Conservation (phyloP, 2,329 filamentous ascomycete species). For the Fusarium oxysporum region DNA sequence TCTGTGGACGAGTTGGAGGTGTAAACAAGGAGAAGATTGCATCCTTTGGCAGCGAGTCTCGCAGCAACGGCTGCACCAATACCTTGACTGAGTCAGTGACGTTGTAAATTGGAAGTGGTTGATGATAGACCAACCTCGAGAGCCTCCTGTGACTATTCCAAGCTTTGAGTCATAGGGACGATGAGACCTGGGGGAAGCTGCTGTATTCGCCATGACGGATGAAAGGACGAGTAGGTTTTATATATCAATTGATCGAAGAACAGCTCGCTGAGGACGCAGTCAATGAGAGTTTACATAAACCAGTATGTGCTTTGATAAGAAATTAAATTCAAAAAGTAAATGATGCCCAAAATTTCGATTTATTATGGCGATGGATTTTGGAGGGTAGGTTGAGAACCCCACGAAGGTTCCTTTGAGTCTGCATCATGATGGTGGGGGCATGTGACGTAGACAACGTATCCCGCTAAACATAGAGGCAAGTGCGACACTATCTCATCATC, state of each 20-base stretch:
- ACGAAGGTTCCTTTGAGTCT: not conserved
- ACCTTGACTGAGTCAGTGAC: conserved; percentile 52
- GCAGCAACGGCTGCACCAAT: conserved; percentile 70
- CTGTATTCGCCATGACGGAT: conserved; percentile 35
- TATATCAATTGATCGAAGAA: not conserved
- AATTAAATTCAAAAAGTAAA: not conserved
- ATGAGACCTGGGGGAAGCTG: conserved; percentile 7
- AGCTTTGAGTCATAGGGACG: conserved; percentile 50
- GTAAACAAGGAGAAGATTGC: conserved; percentile 70
- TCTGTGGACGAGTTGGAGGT: conserved; percentile 65
- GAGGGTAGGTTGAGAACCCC: conserved; percentile 9
- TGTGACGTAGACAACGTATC: conserved; percentile 31
- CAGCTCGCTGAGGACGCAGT: not conserved
- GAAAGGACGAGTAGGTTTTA: not conserved
- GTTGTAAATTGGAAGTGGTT: not conserved
- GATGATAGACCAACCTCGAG: conserved; percentile 44
- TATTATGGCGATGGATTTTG: not conserved
- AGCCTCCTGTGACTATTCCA: conserved; percentile 51
- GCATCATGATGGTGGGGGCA: conserved; percentile 26
- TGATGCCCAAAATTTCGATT: not conserved
- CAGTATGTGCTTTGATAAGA: not conserved
- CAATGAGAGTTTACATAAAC: not conserved
- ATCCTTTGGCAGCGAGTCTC: conserved; percentile 70
- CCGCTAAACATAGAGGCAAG: not conserved
- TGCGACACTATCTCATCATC: not conserved